Evolutionary conservation across 2,329 filamentous ascomycete species (phyloP), one percentile per base, ranked within the genome.

Genomic region (Ambrosiella cleistominuta): DNA sequence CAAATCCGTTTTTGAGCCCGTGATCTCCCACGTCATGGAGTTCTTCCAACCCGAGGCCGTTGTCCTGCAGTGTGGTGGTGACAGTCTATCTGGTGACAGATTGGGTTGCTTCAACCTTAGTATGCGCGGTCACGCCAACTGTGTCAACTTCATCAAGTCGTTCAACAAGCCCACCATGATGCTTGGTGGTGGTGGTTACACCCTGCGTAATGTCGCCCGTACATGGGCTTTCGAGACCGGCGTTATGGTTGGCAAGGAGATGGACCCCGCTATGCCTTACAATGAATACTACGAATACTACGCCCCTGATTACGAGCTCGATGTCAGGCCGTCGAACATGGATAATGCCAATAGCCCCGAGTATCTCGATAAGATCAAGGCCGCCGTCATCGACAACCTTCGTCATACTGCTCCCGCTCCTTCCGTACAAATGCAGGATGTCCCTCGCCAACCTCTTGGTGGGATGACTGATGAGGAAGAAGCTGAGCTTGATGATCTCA

Each of bases 231-330:
- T 91, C 68, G 93, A 98, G 71, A 98, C 93, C 1, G 91, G 91
- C 63, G 79, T 89, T 60, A 77, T 97, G 7, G 87, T 96, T 17
- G 87, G 87, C 36, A 81, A 90, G 61, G 78, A 87, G 37, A 87
- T 97, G 78, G 78, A 81, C 9, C 78, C 85, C 4, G 83, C 86
- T n/a, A 76, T 97, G 45, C 91, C 91, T 0, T 97, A 89, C 70
- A 97, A 95, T 63, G 91, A 97, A 73, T 97, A 97, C 70, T 97
- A 97, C 68, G 80, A 83, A 68, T 95, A 95, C 66, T 98, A 97
- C 68, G 88, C 86, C 12, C 86, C 86, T 6, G 88, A 95, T 65
- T 95, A 91, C 65, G 85, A 88, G 62, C 78, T 98, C 6, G 93
- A 96, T 68, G 93, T 95, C 1, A 83, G 88, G 36, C 78, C 95